Conservation (phyloP, 352 stramenopile species). For the Globisporangium yorkense region DNA sequence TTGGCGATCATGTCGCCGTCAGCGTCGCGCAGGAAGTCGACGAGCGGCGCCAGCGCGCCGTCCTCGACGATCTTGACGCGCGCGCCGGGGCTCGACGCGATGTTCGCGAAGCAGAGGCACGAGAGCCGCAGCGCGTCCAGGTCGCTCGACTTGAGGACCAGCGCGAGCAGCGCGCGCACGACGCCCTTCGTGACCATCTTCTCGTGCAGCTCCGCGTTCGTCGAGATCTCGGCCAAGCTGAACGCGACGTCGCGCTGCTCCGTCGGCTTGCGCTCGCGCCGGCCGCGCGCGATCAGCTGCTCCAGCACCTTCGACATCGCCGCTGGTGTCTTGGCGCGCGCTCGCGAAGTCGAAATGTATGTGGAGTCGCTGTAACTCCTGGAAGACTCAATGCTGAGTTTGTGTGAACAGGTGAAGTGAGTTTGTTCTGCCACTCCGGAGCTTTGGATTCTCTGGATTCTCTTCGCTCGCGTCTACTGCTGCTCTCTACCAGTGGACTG, state of each 20-base stretch:
- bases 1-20: constrained; percentile 88
- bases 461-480: not conserved
- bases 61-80: constrained; percentile 93
- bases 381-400: too few relatives aligned
- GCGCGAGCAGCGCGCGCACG: constrained; percentile 87
- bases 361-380: too few relatives aligned
- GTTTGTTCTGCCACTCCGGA: too few relatives aligned
- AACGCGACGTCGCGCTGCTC: constrained; percentile 96
- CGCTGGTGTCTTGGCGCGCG: not conserved
- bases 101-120: constrained; percentile 94
- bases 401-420: too few relatives aligned
- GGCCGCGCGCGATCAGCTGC: constrained; percentile 93
- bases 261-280: constrained; percentile 90
- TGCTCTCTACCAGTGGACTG: not conserved
- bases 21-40: constrained; percentile 88
- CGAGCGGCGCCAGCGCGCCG: constrained; percentile 79
- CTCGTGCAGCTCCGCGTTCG: constrained; percentile 89
- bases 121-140: constrained; percentile 91
- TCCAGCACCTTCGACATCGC: constrained; percentile 93
- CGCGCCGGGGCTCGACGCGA: constrained; percentile 81
- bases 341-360: too few relatives aligned
- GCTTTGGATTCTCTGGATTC: too few relatives aligned
- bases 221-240: constrained; percentile 94
- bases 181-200: constrained; percentile 95
- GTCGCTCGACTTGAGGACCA: constrained; percentile 91